Evolutionary conservation across 2,329 filamentous ascomycete species (phyloP).

Genomic region (Chrysosphaeria jannelii): DNA sequence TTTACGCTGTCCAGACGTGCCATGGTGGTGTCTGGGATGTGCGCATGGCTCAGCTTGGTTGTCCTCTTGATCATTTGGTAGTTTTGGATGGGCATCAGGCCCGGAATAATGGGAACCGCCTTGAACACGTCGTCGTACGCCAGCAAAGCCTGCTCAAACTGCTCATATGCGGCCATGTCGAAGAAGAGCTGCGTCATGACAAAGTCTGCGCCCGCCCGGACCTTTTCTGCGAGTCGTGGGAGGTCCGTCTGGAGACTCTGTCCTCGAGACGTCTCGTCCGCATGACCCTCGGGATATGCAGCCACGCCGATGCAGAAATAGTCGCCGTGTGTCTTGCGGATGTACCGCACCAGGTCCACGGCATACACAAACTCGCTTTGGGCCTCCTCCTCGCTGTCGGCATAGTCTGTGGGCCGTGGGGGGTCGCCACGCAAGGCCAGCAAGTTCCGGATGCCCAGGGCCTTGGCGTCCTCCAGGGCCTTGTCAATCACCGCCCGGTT

Average conservation of each 20-base stretch:
- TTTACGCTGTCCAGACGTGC: conserved; percentile 40
- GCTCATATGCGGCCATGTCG: conserved; percentile 53
- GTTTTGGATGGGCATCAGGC: conserved; percentile 91
- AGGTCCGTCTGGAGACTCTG: conserved; percentile 52
- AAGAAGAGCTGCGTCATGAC: conserved; percentile 98
- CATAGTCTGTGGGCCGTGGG: conserved; percentile 67
- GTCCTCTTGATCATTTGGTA: conserved; percentile 88
- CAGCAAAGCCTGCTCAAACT: conserved; percentile 48
- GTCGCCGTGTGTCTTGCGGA: conserved; percentile 57
- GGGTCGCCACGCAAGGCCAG: conserved; percentile 77
- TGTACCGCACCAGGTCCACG: conserved; percentile 68
- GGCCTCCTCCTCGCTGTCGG: conserved; percentile 11
- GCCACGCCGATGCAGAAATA: conserved; percentile 94
- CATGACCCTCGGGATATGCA: conserved; percentile 82
- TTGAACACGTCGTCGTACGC: conserved; percentile 68
- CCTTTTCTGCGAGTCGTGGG: conserved; percentile 73
- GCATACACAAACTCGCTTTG: conserved; percentile 64
- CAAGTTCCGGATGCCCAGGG: conserved; percentile 74
- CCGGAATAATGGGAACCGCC: conserved; percentile 68
- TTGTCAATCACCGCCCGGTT: conserved; percentile 60
- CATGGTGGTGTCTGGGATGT: conserved; percentile 41
- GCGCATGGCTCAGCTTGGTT: conserved; percentile 78
- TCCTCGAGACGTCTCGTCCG: conserved; percentile 50
- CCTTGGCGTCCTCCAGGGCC: conserved; percentile 71
- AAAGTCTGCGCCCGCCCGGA: conserved; percentile 75